Evolutionary conservation across 2,329 filamentous ascomycete genomes (phyloP).

Genomic region (Curvularia sp.): DNA sequence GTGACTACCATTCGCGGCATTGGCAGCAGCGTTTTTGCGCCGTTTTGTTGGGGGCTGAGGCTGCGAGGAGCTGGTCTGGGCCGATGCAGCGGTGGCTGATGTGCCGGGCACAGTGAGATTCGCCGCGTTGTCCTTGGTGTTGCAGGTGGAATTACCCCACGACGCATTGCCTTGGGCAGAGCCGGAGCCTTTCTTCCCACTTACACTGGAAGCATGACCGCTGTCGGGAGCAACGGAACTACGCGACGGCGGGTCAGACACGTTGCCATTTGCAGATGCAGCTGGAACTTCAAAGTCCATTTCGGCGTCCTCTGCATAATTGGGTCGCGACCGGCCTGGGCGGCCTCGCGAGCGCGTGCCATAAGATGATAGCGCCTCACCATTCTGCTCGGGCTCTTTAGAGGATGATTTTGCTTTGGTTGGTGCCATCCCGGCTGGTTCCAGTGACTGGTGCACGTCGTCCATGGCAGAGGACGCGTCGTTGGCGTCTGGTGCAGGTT

Average conservation of each 20-base stretch:
- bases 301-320: conserved; percentile 96
- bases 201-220: conserved; percentile 41
- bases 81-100: conserved; percentile 62
- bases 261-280: conserved; percentile 65
- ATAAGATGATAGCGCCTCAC: conserved; percentile 68
- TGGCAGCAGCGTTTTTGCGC: conserved; percentile 73
- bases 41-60: conserved; percentile 66
- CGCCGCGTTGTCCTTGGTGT: conserved; percentile 45
- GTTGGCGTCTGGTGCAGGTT: conserved; percentile 33
- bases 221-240: conserved; percentile 44
- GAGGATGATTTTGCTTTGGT: conserved; percentile 42
- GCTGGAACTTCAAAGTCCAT: conserved; percentile 79
- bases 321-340: conserved; percentile 78
- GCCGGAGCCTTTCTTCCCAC: conserved; percentile 50
- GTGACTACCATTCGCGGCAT: conserved; percentile 47
- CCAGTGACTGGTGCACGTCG: conserved; percentile 39
- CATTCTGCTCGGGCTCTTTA: conserved; percentile 45
- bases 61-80: conserved; percentile 45
- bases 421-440: conserved; percentile 38
- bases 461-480: conserved; percentile 40
- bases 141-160: conserved; percentile 48
- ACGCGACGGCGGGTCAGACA: conserved; percentile 52
- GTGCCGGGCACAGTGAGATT: conserved; percentile 61
- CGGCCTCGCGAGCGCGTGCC: conserved; percentile 94
- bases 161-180: conserved; percentile 52